A percentile compares a stretch with the other conserved stretches of the same genome.
These are phyloP conservation scores for Penicillium arizonense DNA, from an alignment of 495 filamentous ascomycete genomes.

Conservation along the genomic window DNA sequence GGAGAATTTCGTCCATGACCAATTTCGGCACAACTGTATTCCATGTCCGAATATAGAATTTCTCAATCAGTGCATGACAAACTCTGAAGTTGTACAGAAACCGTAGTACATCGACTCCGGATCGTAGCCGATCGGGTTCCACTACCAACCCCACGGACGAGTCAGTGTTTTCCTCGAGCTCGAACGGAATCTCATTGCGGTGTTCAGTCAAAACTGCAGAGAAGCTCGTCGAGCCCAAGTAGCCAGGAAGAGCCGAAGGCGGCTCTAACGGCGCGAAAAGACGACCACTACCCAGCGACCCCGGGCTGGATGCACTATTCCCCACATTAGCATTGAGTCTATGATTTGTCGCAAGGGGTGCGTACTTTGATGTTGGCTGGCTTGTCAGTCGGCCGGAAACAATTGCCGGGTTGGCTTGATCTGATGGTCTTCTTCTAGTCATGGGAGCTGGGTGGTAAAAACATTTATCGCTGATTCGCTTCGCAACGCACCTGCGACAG, in stretches of 20 bases:
- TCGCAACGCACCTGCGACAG: conserved; percentile 35
- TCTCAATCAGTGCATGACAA: conserved; percentile 25
- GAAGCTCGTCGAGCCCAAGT: conserved; percentile 51
- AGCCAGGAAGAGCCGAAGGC: conserved; percentile 35
- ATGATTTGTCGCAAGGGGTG: not conserved
- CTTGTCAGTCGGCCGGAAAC: conserved; percentile 14
- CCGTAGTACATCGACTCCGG: conserved; percentile 42
- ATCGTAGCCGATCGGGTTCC: conserved; percentile 34
- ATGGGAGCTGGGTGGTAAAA: conserved; percentile 47
- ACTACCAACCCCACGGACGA: conserved; percentile 25
- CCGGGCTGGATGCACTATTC: conserved; percentile 28
- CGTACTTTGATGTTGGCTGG: conserved; percentile 30
- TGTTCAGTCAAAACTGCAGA: conserved; percentile 46
- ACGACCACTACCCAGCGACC: conserved; percentile 21
- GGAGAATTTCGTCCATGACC: conserved; percentile 27
- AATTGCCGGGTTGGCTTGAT: conserved; percentile 9
- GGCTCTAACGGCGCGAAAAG: conserved; percentile 25
- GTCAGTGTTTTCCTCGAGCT: conserved; percentile 32
- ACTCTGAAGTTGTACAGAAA: conserved; percentile 35
- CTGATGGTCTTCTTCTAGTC: conserved; percentile 29
- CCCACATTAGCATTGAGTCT: not conserved
- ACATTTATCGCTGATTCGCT: conserved; percentile 33
- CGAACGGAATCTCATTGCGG: conserved; percentile 34
- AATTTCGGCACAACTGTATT: conserved; percentile 22
- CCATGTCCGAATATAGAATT: conserved; percentile 22